Conservation (phyloP, 768 basidiomycete genomes). For the Auriscalpium vulgare region DNA sequence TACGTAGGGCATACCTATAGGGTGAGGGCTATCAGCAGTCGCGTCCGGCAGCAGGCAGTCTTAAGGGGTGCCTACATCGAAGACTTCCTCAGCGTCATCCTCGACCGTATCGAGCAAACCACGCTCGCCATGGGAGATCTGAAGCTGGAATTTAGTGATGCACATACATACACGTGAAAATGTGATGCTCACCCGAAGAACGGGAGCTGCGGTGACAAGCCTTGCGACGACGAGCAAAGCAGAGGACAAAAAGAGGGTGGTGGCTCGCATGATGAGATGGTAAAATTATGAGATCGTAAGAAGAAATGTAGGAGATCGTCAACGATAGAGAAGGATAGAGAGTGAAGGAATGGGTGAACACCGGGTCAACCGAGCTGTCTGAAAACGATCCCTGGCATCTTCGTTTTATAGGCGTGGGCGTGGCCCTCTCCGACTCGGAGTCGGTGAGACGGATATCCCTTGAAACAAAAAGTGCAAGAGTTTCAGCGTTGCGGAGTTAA, state of each 20-base stretch:
- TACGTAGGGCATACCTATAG: not conserved
- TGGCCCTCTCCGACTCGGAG: too few relatives aligned
- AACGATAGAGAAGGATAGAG: not conserved
- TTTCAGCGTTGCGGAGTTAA: too few relatives aligned
- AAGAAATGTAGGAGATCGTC: not conserved
- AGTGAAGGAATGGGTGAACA: not conserved
- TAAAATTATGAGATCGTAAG: too few relatives aligned
- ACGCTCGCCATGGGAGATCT: not conserved
- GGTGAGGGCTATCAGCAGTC: not conserved
- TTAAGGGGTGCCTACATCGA: not conserved
- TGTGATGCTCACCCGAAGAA: not conserved
- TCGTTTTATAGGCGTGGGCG: too few relatives aligned
- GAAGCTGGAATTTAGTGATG: not conserved
- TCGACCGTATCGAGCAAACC: not conserved
- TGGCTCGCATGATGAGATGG: too few relatives aligned
- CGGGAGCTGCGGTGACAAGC: not conserved
- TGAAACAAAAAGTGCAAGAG: too few relatives aligned
- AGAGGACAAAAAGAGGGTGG: not conserved
- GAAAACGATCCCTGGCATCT: too few relatives aligned
- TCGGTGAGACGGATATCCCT: too few relatives aligned
- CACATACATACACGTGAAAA: not conserved
- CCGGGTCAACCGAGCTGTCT: not conserved
- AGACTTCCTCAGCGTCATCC: not conserved
- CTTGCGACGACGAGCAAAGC: not conserved
- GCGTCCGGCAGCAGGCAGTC: not conserved